Evolutionary conservation across 129 eudicot species (phyloP), one percentile per base, ranked within the genome.

Genomic region (Cynara cardunculus): DNA sequence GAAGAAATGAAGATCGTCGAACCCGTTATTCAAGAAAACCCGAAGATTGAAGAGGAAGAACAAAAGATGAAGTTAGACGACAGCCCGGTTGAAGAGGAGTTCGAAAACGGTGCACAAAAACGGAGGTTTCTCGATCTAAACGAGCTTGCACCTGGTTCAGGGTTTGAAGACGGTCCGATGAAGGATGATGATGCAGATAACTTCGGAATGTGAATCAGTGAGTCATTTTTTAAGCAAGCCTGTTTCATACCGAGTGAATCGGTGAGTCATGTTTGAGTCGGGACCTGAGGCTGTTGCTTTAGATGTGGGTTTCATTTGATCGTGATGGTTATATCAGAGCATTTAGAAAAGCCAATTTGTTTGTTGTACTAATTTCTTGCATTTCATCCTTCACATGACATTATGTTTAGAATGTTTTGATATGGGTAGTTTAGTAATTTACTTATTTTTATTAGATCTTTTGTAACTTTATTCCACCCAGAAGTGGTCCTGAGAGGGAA

Each of bases 81-180:
- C 21, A 80, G 82, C 71, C 88, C 86, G 49, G 85, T 69, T 27
- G 84, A 85, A 68, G 88, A 88, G 21, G 95, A 92, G 61, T 83
- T 76, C 67, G 91, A 86, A 69, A 91, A 83, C 14, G 88, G 86
- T 10, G 81, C 84, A 26, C 68, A 66, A 41, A 89, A 81, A 84
- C 88, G 91, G 75, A 84, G 88, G 73, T 92, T 95, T 88, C 97
- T 95, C 83, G 99, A 95, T 82, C 85, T 95, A 24, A 95, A 95
- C 41, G 99, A 95, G 87, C 97, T 91, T 34, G 99, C 99, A 35
- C 99, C 99, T 0, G 97, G 99, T 73, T 86, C 97, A 22, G 97
- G 99, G 25, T 90, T 92, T 71, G 99, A 95, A n/a, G 99, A 95
- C 69, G 92, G 94, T 25, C 90, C 89, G 34, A 72, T 84, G 70